These are phyloP conservation scores for Furcasterigmium sp. DNA, from an alignment of 2,329 filamentous ascomycete genomes.

Conservation along the genomic window DNA sequence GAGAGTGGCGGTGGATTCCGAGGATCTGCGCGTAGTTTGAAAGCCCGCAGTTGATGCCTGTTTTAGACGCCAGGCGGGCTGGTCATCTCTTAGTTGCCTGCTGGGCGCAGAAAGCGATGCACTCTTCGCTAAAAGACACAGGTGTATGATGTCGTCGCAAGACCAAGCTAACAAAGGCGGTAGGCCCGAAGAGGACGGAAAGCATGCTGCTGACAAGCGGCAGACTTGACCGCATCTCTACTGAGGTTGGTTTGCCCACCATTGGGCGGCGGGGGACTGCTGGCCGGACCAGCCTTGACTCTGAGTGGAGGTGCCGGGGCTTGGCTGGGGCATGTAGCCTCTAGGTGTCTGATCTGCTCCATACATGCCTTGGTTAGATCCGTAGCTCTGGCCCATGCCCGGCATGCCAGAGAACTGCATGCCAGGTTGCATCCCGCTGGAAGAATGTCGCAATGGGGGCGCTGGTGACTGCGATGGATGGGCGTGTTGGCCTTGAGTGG, in stretches of 20 bases:
- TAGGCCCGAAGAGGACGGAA: too few species aligned
- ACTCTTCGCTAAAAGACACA: too few species aligned
- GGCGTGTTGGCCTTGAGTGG: conserved; percentile 41
- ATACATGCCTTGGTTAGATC: conserved; percentile 54
- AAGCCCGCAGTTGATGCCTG: too few species aligned
- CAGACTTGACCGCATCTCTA: conserved; percentile 10
- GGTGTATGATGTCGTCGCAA: too few species aligned
- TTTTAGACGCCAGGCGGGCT: too few species aligned
- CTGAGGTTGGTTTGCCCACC: conserved; percentile 48
- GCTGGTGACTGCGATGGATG: conserved; percentile 40
- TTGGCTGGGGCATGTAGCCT: conserved; percentile 63
- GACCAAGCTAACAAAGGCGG: too few species aligned
- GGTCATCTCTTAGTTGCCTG: too few species aligned
- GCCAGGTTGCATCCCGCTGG: conserved; percentile 44
- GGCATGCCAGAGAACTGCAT: conserved; percentile 62
- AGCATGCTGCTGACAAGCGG: too few species aligned
- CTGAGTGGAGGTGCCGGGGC: conserved; percentile 43
- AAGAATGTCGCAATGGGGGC: conserved; percentile 19
- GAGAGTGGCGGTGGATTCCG: neutral
- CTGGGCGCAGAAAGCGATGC: too few species aligned
- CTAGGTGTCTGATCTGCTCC: conserved; percentile 57
- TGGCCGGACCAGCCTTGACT: conserved; percentile 53
- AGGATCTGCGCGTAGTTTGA: too few species aligned
- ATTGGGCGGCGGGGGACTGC: conserved; percentile 56
- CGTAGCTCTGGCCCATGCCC: conserved; percentile 53